These are phyloP conservation scores for Vachellia collinsii DNA, from an alignment of 306 rosid species.

Conservation along the genomic window DNA sequence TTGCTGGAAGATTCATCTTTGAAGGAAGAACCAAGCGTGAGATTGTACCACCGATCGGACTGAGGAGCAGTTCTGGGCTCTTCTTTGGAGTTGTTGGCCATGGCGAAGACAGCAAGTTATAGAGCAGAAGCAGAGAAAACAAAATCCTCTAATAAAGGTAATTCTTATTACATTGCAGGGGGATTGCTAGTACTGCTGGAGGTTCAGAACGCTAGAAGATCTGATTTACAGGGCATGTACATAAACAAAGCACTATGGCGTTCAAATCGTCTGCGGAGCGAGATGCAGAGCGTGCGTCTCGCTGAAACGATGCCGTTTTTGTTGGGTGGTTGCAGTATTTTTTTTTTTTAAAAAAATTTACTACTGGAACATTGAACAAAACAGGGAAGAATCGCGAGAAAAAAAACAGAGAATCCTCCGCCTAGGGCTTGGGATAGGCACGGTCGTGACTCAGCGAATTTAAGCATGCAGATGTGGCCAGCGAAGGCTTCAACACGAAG, in stretches of 20 bases:
- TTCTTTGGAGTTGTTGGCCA: conserved; percentile 79
- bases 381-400: no score
- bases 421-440: no score
- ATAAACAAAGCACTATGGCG: background rate
- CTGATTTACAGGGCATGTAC: background rate
- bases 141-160: background rate
- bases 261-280: background rate
- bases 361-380: no score
- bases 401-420: no score
- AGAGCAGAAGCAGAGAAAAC: conserved; percentile 8
- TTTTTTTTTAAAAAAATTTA: no score
- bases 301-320: background rate
- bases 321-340: no score
- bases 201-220: background rate
- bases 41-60: conserved; percentile 81
- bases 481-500: no score
- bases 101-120: conserved; percentile 23
- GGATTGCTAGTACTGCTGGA: conserved; percentile 4
- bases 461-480: no score
- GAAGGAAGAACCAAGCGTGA: conserved; percentile 83
- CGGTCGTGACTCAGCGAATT: no score
- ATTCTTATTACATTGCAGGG: conserved; percentile 32
- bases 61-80: conserved; percentile 88
- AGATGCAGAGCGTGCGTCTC: background rate
- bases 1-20: conserved; percentile 77